These are phyloP conservation scores for Candida boidinii DNA, from an alignment of 805 yeast genomes.

Conservation along the genomic window DNA sequence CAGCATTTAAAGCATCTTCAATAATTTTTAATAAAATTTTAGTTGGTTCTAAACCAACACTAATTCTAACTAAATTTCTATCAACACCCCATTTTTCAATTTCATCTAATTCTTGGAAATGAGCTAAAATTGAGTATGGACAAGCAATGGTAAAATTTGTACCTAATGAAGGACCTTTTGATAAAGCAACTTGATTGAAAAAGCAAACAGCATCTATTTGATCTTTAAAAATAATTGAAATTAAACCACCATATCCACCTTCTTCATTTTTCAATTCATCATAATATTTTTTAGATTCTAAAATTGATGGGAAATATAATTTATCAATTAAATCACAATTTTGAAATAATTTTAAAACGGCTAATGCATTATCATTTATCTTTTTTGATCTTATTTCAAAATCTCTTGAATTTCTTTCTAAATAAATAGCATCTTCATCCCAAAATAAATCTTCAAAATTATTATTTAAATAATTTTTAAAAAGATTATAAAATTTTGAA, in stretches of 20 bases:
- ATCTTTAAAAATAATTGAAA: constrained; percentile 63
- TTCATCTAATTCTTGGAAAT: constrained; percentile 72
- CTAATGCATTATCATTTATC: constrained; percentile 48
- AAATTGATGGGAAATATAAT: constrained; percentile 64
- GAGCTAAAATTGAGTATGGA: constrained; percentile 85
- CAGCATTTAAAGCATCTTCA: constrained; percentile 40
- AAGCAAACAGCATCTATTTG: constrained; percentile 62
- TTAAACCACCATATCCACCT: constrained; percentile 87
- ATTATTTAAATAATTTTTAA: constrained; percentile 42
- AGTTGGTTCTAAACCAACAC: constrained; percentile 77
- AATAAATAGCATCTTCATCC: constrained; percentile 88
- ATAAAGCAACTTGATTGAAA: constrained; percentile 58
- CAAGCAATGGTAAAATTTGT: constrained; percentile 85
- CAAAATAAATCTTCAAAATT: constrained; percentile 71
- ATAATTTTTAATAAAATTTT: constrained; percentile 44
- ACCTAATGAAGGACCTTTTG: constrained; percentile 89
- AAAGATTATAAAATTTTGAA: constrained; percentile 37
- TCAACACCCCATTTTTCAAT: constrained; percentile 80
- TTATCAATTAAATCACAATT: constrained; percentile 46
- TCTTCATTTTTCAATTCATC: constrained; percentile 56
- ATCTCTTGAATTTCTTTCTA: constrained; percentile 92
- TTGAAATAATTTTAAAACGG: constrained; percentile 44
- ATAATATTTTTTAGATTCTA: constrained; percentile 51
- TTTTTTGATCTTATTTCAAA: constrained; percentile 53
- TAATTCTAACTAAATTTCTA: constrained; percentile 64